Evolutionary conservation across 1,284 basidiomycete genomes (phyloP), one percentile per base, ranked within the genome.

Genomic region (Trametes versicolor): DNA sequence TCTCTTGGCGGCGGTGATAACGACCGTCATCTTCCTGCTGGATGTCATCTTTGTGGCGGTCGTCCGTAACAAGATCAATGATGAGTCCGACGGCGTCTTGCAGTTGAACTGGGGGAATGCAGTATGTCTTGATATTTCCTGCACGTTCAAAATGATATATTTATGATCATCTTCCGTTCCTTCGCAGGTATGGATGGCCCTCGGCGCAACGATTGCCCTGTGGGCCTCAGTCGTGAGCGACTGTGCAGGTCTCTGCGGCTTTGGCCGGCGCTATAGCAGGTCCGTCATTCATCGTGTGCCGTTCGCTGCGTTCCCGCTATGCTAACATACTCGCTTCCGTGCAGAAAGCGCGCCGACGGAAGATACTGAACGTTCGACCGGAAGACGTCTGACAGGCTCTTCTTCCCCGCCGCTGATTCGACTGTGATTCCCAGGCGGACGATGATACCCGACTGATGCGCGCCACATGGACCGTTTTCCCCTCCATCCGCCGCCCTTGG

Each of bases 1-100:
- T 29, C 60, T 76, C 45, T 58, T 74, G 29, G 80, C 86, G 10
- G 78, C 83, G 45, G 57, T 84, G 43, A 70, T 85, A 58, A 79
- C 85, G 37, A 85, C 85, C 29, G 74, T 84, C 64, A 78, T 81
- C 62, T 86, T 88, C 76, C 75, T 87, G 64, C 77, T 88, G 70
- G 86, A 88, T 73, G 77, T 86, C 64, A 82, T 83, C 66, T 75
- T 86, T 59, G 81, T 85, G 68, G 81, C 81, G 21, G 72, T 83
- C 58, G 78, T 83, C 34, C 80, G 80, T 60, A 73, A 79, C 66
- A 78, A 76, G 60, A 75, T 87, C 53, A 74, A 77, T 55, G 74
- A 83, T 63, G 77, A 78, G 36, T 79, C 82, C 13, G 76, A 82
- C 64, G 82, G 79, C 55, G 67, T 67, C 48, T 66, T 88, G 48